Evolutionary conservation across 345 rosid species (phyloP).

Genomic region (Salix exigua): DNA sequence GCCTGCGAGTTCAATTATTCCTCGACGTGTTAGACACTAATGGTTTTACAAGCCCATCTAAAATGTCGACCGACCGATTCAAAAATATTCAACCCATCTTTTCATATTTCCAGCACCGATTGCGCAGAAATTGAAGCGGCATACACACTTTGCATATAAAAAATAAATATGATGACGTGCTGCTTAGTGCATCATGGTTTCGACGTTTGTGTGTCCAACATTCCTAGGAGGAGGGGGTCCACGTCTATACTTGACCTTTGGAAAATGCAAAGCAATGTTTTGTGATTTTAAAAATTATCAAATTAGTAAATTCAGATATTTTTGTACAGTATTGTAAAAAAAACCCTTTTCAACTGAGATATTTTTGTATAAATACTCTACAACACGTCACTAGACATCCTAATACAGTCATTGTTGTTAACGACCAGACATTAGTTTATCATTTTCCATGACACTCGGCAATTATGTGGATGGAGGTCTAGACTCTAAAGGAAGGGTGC

Average conservation of each 20-base stretch:
- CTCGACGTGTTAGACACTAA: not conserved
- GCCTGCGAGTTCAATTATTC: slow-evolving; percentile 46
- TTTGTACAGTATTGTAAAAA: too few species aligned
- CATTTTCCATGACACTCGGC: not conserved
- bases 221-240: not conserved
- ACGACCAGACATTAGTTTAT: too few species aligned
- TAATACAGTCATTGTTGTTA: too few species aligned
- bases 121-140: slow-evolving; percentile 15
- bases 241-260: not conserved
- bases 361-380: too few species aligned
- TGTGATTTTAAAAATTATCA: too few species aligned
- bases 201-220: too few species aligned
- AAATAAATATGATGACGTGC: not conserved
- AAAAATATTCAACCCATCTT: not conserved
- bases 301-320: too few species aligned
- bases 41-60: not conserved
- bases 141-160: not conserved
- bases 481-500: not conserved
- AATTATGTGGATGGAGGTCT: too few species aligned
- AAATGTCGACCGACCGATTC: not conserved
- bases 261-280: too few species aligned
- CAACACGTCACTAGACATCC: too few species aligned
- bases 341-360: too few species aligned
- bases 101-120: slow-evolving; percentile 4
- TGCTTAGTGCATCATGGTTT: too few species aligned